Conservation (phyloP, 768 basidiomycete species). For the Tylopilus vinaceipallidus region DNA sequence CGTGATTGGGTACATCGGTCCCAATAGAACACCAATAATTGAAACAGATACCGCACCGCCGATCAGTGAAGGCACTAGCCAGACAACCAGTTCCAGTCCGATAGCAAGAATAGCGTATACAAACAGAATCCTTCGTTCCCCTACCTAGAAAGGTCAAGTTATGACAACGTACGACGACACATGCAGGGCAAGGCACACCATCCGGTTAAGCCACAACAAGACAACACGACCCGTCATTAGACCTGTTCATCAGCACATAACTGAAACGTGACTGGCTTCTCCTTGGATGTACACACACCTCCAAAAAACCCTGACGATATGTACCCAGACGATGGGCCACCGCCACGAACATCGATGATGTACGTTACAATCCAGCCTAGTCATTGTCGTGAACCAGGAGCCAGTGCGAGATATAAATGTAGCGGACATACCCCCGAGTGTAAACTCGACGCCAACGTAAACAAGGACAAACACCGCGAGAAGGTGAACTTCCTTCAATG, state of each 20-base stretch:
- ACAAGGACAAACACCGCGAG: conserved; percentile 63
- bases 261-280: neutral
- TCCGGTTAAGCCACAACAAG: conserved; percentile 55
- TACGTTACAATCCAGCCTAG: conserved; percentile 74
- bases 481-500: conserved; percentile 53
- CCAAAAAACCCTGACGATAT: conserved; percentile 58
- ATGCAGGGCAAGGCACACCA: no score
- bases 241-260: conserved; percentile 36
- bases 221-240: conserved; percentile 54
- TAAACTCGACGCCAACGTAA: conserved; percentile 70
- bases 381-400: neutral
- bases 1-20: conserved; percentile 52
- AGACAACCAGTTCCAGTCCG: conserved; percentile 54
- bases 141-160: conserved; percentile 35
- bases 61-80: conserved; percentile 54
- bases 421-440: conserved; percentile 35
- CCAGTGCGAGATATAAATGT: neutral
- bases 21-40: conserved; percentile 53
- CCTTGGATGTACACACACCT: conserved; percentile 33
- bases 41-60: conserved; percentile 56
- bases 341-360: conserved; percentile 41
- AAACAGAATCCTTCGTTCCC: conserved; percentile 52
- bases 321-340: conserved; percentile 45
- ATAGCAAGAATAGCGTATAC: conserved; percentile 53
- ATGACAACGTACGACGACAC: neutral